phyloP scores from a whole-genome alignment of 352 stramenopile genomes.

The Nothophytophthora sp. region DNA sequence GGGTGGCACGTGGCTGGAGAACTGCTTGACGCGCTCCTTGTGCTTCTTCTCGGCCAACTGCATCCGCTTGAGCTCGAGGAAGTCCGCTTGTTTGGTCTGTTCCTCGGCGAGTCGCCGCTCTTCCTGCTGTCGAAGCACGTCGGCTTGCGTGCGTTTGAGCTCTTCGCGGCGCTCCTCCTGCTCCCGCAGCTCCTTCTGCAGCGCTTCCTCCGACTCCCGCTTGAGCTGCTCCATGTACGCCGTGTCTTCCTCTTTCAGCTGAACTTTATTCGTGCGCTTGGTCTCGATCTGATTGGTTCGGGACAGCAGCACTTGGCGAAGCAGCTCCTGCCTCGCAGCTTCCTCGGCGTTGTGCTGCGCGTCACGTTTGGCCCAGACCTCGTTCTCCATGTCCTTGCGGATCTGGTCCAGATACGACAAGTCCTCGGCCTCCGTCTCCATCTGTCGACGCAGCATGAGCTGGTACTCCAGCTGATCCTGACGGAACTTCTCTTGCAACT shows the following conservation, averaged over 20 bases:
- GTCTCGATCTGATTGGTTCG: conserved; percentile 50
- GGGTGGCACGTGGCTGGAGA: conserved; percentile 40
- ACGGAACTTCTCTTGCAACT: conserved; percentile 65
- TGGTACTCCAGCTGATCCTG: conserved; percentile 81
- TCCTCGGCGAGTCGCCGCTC: conserved; percentile 51
- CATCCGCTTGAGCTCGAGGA: conserved; percentile 81
- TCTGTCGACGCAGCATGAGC: conserved; percentile 69
- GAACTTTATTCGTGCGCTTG: conserved; percentile 39
- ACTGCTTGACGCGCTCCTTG: conserved; percentile 65
- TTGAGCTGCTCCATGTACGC: conserved; percentile 68
- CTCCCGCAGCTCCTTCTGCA: conserved; percentile 79
- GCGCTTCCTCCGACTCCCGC: conserved; percentile 67
- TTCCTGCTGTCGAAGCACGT: conserved; percentile 63
- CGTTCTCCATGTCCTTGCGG: conserved; percentile 79
- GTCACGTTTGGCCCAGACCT: conserved; percentile 78
- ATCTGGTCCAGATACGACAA: conserved; percentile 66
- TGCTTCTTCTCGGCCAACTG: conserved; percentile 73
- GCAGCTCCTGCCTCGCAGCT: conserved; percentile 64
- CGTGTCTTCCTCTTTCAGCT: conserved; percentile 49
- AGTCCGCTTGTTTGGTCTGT: conserved; percentile 65
- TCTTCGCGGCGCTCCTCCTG: conserved; percentile 65
- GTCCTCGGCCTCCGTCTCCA: conserved; percentile 74
- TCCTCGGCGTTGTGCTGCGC: conserved; percentile 73
- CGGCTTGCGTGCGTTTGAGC: conserved; percentile 68
- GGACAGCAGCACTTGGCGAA: conserved; percentile 70